These are phyloP conservation scores for Chrysoporthe cubensis DNA, from an alignment of 2,329 filamentous ascomycete species.

Conservation along the genomic window DNA sequence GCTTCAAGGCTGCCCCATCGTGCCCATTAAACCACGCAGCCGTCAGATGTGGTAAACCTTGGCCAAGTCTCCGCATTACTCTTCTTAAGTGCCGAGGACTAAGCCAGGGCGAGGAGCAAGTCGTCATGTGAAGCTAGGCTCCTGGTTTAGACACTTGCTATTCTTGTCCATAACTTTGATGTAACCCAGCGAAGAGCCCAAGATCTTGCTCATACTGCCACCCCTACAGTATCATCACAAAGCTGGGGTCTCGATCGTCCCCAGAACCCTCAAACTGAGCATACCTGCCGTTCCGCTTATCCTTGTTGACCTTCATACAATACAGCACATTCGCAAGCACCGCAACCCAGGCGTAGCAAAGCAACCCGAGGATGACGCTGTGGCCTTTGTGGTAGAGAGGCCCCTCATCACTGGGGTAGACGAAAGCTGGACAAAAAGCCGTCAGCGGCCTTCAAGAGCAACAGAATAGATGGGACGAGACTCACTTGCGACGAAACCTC, in stretches of 20 bases:
- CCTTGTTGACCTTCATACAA: constrained; percentile 65
- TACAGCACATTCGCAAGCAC: constrained; percentile 64
- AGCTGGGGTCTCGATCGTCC: constrained; percentile 67
- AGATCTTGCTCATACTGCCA: not conserved
- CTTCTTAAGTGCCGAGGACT: too few species aligned
- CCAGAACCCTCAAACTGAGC: constrained; percentile 58
- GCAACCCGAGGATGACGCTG: constrained; percentile 60
- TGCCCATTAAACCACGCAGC: not conserved
- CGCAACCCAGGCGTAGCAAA: constrained; percentile 66
- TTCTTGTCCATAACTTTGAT: too few species aligned
- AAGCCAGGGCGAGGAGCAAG: too few species aligned
- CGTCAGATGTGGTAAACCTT: not conserved
- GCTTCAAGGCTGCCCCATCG: too few species aligned
- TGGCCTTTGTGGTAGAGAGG: constrained; percentile 65
- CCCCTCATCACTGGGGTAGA: constrained; percentile 60
- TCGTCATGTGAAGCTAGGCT: not conserved
- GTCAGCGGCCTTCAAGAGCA: not conserved
- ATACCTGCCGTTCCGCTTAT: constrained; percentile 64
- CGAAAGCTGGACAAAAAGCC: constrained; percentile 48
- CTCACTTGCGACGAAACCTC: constrained; percentile 66
- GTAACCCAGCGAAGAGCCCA: not conserved
- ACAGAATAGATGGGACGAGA: constrained; percentile 23
- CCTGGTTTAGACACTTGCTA: not conserved
- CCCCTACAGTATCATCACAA: constrained; percentile 61
- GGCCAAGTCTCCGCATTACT: not conserved